A percentile compares a stretch with the other conserved stretches of the same genome.
Evolutionary conservation across 176 grass and related monocot species (phyloP).

Genomic region (Triticum urartu): DNA sequence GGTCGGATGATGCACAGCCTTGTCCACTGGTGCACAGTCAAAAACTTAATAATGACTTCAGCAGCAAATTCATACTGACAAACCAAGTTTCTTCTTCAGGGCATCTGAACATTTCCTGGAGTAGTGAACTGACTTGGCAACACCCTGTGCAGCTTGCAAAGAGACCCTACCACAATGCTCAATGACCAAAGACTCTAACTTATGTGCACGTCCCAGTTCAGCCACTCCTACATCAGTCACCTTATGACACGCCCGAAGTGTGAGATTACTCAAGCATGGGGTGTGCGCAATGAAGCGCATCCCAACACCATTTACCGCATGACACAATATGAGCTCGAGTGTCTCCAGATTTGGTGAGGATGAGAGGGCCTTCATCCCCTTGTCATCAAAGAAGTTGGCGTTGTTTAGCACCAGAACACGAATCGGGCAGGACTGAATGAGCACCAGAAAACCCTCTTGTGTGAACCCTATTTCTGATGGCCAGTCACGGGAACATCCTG

Average conservation of each 20-base stretch:
- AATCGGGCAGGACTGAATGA: neutral
- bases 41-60: too few species aligned
- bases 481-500: neutral
- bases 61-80: too few species aligned
- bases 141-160: too few species aligned
- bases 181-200: neutral
- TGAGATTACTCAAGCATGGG: neutral
- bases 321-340: neutral
- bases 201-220: too few species aligned
- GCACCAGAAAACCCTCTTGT: neutral
- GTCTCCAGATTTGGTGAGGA: neutral
- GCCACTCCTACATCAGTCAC: too few species aligned
- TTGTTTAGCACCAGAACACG: neutral
- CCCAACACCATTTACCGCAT: neutral
- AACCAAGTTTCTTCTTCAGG: too few species aligned
- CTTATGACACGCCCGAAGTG: too few species aligned
- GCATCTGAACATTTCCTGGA: too few species aligned
- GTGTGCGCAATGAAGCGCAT: neutral
- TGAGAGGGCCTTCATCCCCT: constrained; percentile 6
- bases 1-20: too few species aligned
- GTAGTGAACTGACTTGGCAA: too few species aligned
- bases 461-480: neutral
- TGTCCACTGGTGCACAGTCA: too few species aligned
- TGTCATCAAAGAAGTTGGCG: neutral
- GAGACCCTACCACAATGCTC: too few species aligned